Conservation (phyloP, 225 moss, liverwort and hornwort genomes). For the Straminergon stramineum region DNA sequence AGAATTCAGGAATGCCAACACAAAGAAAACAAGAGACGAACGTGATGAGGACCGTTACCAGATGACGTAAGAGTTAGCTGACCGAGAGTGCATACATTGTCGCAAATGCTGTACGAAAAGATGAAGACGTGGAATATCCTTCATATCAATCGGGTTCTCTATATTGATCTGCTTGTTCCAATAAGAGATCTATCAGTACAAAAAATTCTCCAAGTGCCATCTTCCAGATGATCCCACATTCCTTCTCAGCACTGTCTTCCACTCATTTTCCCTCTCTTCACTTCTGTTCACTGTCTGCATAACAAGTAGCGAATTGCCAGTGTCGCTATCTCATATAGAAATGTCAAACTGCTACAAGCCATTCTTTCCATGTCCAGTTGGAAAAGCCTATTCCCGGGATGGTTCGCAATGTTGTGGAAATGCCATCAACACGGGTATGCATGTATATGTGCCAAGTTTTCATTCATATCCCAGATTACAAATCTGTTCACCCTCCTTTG, state of each 20-base stretch:
- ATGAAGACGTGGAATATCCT: conserved; percentile 46
- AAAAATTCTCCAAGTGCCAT: not conserved
- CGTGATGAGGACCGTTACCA: conserved; percentile 42
- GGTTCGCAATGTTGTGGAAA: not conserved
- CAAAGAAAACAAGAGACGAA: not conserved
- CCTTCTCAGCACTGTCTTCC: not conserved
- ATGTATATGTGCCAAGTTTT: not conserved
- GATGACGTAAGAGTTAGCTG: conserved; percentile 62
- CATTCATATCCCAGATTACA: not conserved
- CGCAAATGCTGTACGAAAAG: conserved; percentile 58
- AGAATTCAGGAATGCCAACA: not conserved
- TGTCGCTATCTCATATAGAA: not conserved
- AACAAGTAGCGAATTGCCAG: too few species aligned
- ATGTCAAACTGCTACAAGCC: not conserved
- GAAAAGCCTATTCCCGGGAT: not conserved
- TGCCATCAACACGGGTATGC: not conserved
- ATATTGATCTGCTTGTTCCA: conserved; percentile 66
- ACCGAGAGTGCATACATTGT: conserved; percentile 41
- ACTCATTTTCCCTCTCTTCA: not conserved
- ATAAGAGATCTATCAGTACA: not conserved
- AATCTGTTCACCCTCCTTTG: not conserved
- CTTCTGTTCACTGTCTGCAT: not conserved
- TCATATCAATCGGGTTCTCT: conserved; percentile 54
- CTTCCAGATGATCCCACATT: not conserved
- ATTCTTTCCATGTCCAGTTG: not conserved